Conservation (phyloP, 2,329 filamentous ascomycete genomes). For the Colletotrichum caudatum region DNA sequence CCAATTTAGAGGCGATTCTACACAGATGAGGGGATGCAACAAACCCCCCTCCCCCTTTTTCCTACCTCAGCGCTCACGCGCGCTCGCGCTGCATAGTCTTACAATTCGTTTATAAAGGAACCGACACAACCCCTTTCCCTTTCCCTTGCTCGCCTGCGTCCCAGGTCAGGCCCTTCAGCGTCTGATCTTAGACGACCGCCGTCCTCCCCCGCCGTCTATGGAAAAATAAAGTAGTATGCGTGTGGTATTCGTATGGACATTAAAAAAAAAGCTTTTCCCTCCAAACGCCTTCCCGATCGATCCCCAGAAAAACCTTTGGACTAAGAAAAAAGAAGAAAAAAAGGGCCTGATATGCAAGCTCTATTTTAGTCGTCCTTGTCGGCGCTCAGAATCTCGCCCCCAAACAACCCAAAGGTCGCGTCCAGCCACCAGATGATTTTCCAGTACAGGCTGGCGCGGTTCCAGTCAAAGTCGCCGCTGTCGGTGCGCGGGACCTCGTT, state of each 20-base stretch:
- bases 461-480: constrained; percentile 82
- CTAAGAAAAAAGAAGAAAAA: neutral
- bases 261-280: neutral
- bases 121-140: neutral
- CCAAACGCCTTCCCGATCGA: constrained; percentile 18
- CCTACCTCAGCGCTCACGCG: neutral
- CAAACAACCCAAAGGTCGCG: constrained; percentile 68
- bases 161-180: too few species aligned
- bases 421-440: constrained; percentile 74
- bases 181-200: neutral
- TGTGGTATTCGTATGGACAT: constrained; percentile 19
- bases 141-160: neutral
- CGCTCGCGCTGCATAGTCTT: constrained; percentile 15
- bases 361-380: constrained; percentile 68
- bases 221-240: neutral
- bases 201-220: neutral
- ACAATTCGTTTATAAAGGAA: constrained; percentile 24
- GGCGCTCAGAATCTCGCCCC: constrained; percentile 66
- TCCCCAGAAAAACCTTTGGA: neutral
- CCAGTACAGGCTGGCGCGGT: constrained; percentile 75
- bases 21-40: neutral
- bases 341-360: too few species aligned
- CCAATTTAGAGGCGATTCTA: constrained; percentile 35
- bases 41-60: neutral
- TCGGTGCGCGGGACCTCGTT: constrained; percentile 80